Base-by-base conservation (phyloP, 352 stramenopile genomes). In the Nothophytophthora sp. region DNA sequence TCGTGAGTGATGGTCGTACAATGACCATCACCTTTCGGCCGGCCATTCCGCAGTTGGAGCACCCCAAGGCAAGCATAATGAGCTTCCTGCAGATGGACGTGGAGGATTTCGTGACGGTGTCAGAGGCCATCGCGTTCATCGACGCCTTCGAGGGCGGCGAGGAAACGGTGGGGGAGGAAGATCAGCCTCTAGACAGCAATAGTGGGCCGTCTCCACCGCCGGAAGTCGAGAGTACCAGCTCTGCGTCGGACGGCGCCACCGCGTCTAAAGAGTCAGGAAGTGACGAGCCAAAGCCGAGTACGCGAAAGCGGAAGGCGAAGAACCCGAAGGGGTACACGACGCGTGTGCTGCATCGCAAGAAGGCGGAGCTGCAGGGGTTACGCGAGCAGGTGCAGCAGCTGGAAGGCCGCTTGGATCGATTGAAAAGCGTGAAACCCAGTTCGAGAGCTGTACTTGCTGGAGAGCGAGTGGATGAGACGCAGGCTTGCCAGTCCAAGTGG, bases 251-350 rank as follows among this genome's bases (percentile, higher is more conserved):
- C 16, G 25, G 19, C 7, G 18, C 19, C 15, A 25, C 9, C 5
- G 36, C 16, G n/a, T n/a, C n/a, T n/a, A n/a, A n/a, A n/a, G n/a
- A n/a, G n/a, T 15, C 2, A 28, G 5, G 33, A 20, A 42, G n/a
- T 30, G 15, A 18, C 2, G 40, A 43, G 1, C 4, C n/a, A 29
- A 18, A 46, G 28, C 16, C 5, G 5, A 11, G 5, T 12, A 47
- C 36, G 5, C 15, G 15, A 4, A 46, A 48, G 20, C 41, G 32
- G 19, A 57, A 51, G 39, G 51, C 32, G 28, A 46, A 41, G 4
- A 62, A 39, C 30, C 42, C 33, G 12, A 25, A 32, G 8, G 45
- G 59, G 12, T 68, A 68, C 29, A 59, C 59, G 25, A 68, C 52
- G 2, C 39, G 37, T 9, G 8, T 56, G 10, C 47, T 60, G 36